Percentiles rank a stretch among this genome's conserved stretches.
These are phyloP conservation scores for Clonostachys rhizophaga DNA, from an alignment of 2,329 filamentous ascomycete species.

Conservation along the genomic window DNA sequence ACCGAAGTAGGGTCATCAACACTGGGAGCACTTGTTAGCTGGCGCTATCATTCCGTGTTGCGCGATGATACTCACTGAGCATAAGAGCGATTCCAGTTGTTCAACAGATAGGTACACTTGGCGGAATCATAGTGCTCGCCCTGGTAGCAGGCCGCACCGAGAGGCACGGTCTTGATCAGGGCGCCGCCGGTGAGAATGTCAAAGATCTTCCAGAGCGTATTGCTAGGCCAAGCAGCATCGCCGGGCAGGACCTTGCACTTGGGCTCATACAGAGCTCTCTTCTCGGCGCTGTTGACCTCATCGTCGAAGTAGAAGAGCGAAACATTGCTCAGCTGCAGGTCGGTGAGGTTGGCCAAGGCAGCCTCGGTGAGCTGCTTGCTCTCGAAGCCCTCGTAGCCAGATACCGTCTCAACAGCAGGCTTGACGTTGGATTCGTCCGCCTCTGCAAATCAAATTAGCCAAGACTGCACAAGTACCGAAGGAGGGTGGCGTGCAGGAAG, in stretches of 20 bases:
- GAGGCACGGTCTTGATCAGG: slow-evolving; percentile 21
- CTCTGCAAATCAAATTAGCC: background rate
- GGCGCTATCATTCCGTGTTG: background rate
- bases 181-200: slow-evolving; percentile 22
- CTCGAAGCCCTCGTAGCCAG: slow-evolving; percentile 13
- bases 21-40: slow-evolving; percentile 9
- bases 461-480: background rate
- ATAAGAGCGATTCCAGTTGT: slow-evolving; percentile 11
- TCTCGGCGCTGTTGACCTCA: slow-evolving; percentile 3
- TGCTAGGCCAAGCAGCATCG: slow-evolving; percentile 15
- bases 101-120: slow-evolving; percentile 13
- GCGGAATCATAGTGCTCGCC: slow-evolving; percentile 15
- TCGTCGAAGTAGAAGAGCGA: slow-evolving; percentile 23
- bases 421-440: slow-evolving; percentile 11
- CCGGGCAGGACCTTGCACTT: slow-evolving; percentile 20
- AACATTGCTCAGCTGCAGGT: slow-evolving; percentile 18
- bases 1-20: slow-evolving; percentile 29
- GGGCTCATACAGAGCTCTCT: background rate
- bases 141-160: slow-evolving; percentile 23
- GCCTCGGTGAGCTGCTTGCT: slow-evolving; percentile 24
- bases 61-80: slow-evolving; percentile 3
- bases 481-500: background rate
- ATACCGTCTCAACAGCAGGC: slow-evolving; percentile 2
- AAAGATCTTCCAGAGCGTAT: slow-evolving; percentile 21
- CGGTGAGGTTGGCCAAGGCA: slow-evolving; percentile 21